Evolutionary conservation across 305 asterid species (phyloP).

Genomic region (Fraxinus ornus): DNA sequence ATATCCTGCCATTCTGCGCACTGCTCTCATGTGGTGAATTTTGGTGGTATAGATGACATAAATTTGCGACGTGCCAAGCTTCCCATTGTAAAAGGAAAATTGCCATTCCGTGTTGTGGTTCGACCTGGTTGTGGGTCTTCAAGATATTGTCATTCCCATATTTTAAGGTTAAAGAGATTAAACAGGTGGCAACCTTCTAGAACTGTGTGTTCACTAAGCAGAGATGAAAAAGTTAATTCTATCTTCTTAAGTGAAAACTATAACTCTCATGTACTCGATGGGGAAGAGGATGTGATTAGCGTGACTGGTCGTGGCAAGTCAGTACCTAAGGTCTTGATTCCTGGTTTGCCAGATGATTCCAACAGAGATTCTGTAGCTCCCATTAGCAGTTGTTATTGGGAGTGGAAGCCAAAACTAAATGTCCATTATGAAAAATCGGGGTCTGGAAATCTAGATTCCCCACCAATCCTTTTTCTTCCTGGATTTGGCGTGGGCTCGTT

Average conservation of each 20-base stretch:
- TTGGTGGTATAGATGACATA: slow-evolving; percentile 34
- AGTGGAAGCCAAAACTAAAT: slow-evolving; percentile 74
- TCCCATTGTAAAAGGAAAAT: slow-evolving; percentile 32
- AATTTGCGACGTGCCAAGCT: slow-evolving; percentile 31
- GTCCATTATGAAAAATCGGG: slow-evolving; percentile 85
- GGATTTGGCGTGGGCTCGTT: slow-evolving; percentile 96
- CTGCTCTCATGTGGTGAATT: slow-evolving; percentile 33
- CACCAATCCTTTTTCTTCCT: slow-evolving; percentile 81
- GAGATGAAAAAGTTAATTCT: slow-evolving; percentile 39
- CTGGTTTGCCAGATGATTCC: slow-evolving; percentile 62
- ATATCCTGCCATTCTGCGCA: slow-evolving; percentile 42
- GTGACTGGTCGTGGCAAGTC: slow-evolving; percentile 35
- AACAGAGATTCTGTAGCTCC: slow-evolving; percentile 51
- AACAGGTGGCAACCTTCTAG: slow-evolving; percentile 19
- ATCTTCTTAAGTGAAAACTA: slow-evolving; percentile 40
- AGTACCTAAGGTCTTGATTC: slow-evolving; percentile 63
- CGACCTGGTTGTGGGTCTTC: slow-evolving; percentile 27
- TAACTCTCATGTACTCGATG: slow-evolving; percentile 47
- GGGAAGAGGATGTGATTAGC: slow-evolving; percentile 35
- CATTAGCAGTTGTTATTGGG: slow-evolving; percentile 65
- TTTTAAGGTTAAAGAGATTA: slow-evolving; percentile 30
- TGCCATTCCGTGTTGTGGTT: slow-evolving; percentile 19
- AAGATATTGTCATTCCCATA: slow-evolving; percentile 28
- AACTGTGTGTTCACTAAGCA: slow-evolving; percentile 33
- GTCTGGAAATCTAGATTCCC: slow-evolving; percentile 58